Base-by-base conservation (phyloP, 2,329 filamentous ascomycete species). In the Ilyonectria robusta region DNA sequence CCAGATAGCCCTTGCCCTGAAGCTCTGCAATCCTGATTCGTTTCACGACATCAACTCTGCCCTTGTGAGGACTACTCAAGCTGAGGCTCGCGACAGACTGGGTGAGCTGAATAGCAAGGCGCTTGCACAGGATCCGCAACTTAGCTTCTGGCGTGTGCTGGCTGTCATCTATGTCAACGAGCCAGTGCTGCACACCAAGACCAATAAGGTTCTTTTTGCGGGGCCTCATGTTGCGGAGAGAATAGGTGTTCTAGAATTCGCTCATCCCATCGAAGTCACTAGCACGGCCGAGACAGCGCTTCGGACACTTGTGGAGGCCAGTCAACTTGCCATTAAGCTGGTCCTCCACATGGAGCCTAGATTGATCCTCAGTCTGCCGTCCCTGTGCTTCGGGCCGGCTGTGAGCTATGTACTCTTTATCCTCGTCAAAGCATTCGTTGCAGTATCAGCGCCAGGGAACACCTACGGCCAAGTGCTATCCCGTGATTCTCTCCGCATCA, bases 341-440 rank as follows among this genome's bases (percentile, higher is more conserved):
- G 63, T 70, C 19, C 29, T 65, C 40, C 33, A 47, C 11, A 70
- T 70, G 63, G 35, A 61, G 0, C 46, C 67, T 21, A 54, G 40
- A 6, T 17, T 56, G 10, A 48, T 70, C 3, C 60, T 72, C 7
- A 51, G 46, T 37, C 57, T 70, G 2, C 69, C 70, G 0, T 68
- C 69, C 1, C 62, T 72, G 6, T 70, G 48, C 44, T 72, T 72
- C 26, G 65, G 65, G 0, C 70, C 70, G 3, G 60, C 59, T 9
- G 70, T 70, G 37, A 63, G 65, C 42, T 72, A 72, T 31, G 46
- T 61, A 6, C 59, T 72, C 1, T 72, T 62, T 31, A 68, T 72
- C 13, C 65, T 72, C 9, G 61, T 72, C 58, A 72, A 70, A 9
- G 50, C 46, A 1, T 68, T 66, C 11, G 67, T 72, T 48, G 70